Evolutionary conservation across 106 monocot genomes (phyloP), one percentile per base, ranked within the genome.

Genomic region (Dioscorea zingiberensis): DNA sequence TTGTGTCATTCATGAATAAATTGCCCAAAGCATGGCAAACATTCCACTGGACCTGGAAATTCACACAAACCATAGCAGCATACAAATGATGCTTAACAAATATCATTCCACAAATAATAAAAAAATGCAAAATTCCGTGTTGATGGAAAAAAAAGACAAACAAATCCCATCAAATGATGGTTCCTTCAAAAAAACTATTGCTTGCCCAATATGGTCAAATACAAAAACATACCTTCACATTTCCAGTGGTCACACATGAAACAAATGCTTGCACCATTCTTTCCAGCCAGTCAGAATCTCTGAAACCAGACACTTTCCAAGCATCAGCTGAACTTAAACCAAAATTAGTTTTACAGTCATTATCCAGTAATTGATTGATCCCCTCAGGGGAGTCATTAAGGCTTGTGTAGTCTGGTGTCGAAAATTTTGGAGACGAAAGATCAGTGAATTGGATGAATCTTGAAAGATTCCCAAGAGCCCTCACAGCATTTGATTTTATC

Each of bases 231-330:
- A 98, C 98, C 92, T 98, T 98, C 22, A 93, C 98, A 87, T 98
- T 98, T 71, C 98, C 98, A 55, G 98, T 98, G n/a, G 98, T 98
- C 22, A 98, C 89, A 82, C 93, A 98, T 60, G 98, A 98, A 69
- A 98, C 73, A 76, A 98, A 98, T 44, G 98, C 82, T 55, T 98
- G 86, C 25, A 98, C 89, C 81, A 93, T 98, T 76, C 73, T 98
- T 74, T 89, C 93, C 24, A 89, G 92, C 93, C 83, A 98, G 25
- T 45, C 60, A 51, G 73, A 44, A 79, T 75, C 75, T 73, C 71
- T 69, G 69, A 18, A 62, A 13, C 54, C 47, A 26, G 11, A 25
- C 57, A 61, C 47, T 25, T 69, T 67, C 38, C 58, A 63, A 61
- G 3, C 12, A 59, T 28, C 64, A 64, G 73, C 62, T 69, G 58